Base-by-base conservation (phyloP, 208 protist species). In the Wallacemonas rigidus region DNA sequence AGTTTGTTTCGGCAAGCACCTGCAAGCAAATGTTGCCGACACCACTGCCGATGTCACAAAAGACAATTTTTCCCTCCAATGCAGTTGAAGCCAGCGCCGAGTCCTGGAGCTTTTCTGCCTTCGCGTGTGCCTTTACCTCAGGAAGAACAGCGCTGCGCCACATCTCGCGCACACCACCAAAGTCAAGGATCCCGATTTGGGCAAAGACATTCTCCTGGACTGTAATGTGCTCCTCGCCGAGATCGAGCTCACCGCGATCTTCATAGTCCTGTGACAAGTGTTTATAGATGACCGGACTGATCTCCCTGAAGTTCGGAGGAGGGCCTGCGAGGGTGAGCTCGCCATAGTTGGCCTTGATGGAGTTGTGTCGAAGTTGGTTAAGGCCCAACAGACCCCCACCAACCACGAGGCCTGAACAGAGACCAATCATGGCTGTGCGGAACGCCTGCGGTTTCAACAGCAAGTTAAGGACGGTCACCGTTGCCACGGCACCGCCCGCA, bases 31-130 rank as follows among this genome's bases (percentile, higher is more conserved):
- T 80, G 68, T 93, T 93, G 64, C 90, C 90, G 2, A 93, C 85
- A 7, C 86, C 86, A 68, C 90, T 93, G n/a, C 90, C 90, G 55
- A 95, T 89, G 50, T 95, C 90, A 60, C 90, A 95, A 57, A 95
- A 95, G 8, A 93, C 88, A 35, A 84, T 67, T 1, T 79, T 64
- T 4, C 80, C 64, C 63, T 95, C 86, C 9, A 92, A 17, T 41
- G 83, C 71, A 2, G 55, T 74, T 15, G 71, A 8, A n/a, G 75
- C 69, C 56, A 58, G 45, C 47, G 75, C 57, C 3, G 74, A 82
- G 54, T 71, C 45, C 26, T 81, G 71, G 35, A 81, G 57, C 26
- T 74, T 57, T 51, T 12, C 38, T 47, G 58, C 60, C 12, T 63
- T 41, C 39, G 17, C 48, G 8, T 57, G 61, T 12, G 58, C 73